Base-by-base conservation (phyloP, 768 basidiomycete species). In the Termitomyces titanicus region DNA sequence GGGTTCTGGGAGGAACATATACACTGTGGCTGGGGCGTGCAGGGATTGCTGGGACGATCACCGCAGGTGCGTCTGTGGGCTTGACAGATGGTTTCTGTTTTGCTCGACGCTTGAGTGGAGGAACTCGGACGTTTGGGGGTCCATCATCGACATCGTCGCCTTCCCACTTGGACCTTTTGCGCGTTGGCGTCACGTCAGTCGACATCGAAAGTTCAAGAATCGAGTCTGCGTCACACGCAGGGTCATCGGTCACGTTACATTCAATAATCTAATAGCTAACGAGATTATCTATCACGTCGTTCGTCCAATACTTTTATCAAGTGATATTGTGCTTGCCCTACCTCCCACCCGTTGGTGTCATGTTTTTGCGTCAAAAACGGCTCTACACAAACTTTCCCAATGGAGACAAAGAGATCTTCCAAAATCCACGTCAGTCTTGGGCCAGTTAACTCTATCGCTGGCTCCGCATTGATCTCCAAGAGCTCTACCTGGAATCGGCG, bases 371-470 rank as follows among this genome's bases (percentile, higher is more conserved):
- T 59, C 58, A 85, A 76, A 66, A 88, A 95, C 1, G 94, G 91
- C 48, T 75, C 75, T 2, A 96, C 78, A 61, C 86, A 88, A 24
- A 84, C 78, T 58, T 79, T 72, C 1, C 83, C 84, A 17, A 92
- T 88, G 1, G 83, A 79, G 33, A 73, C 72, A 72, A 97, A 96
- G 51, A 97, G 73, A 60, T 90, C 88, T 62, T 88, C 82, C 51
- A 97, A 72, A 43, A 94, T 83, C 81, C 89, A 89, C 17, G 83
- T 80, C 34, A 98, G 72, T 27, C 93, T 79, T 34, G 85, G 80
- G 1, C 95, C 97, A 0, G 95, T 95, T 52, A 96, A 80, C 64
- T 94, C 92, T 55, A 98, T 96, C 42, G 97, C 97, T 1, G 97
- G 96, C 60, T 95, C 94, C 6, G 96, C 86, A 66, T 99, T 99